A percentile compares a stretch with the other conserved stretches of the same genome.
phyloP scores from a whole-genome alignment of 306 rosid genomes.

The Begonia fuchsioides region DNA sequence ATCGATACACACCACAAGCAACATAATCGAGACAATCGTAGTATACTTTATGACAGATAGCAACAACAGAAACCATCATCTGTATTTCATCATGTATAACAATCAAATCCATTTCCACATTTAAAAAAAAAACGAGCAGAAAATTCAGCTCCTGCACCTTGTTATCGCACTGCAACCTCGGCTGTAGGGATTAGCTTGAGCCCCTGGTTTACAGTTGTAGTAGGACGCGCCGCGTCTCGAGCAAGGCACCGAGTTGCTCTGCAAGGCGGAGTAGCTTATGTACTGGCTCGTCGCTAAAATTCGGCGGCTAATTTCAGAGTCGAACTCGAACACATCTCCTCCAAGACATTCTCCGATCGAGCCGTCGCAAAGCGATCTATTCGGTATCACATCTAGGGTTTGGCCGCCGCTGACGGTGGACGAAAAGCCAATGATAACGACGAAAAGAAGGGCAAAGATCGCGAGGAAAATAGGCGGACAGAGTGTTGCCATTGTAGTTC shows the following conservation, averaged over 20 bases:
- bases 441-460: no score
- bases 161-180: slow-evolving; percentile 71
- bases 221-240: slow-evolving; percentile 70
- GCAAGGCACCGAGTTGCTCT: slow-evolving; percentile 66
- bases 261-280: slow-evolving; percentile 64
- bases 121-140: background rate
- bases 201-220: slow-evolving; percentile 63
- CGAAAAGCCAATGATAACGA: slow-evolving; percentile 2
- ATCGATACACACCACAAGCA: no score
- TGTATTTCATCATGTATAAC: no score
- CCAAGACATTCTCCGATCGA: slow-evolving; percentile 58
- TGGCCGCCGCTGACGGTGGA: slow-evolving; percentile 1
- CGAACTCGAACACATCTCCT: slow-evolving; percentile 29
- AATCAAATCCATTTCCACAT: no score
- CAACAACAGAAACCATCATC: no score
- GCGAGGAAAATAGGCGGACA: no score
- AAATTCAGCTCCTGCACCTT: slow-evolving; percentile 43
- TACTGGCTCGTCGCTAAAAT: slow-evolving; percentile 55
- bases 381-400: slow-evolving; percentile 24
- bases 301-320: slow-evolving; percentile 45
- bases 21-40: no score
- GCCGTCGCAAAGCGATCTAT: slow-evolving; percentile 27
- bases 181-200: slow-evolving; percentile 52
- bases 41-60: no score
- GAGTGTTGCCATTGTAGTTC: no score